phyloP scores from a whole-genome alignment of 441 rosid species.

The Gossypium lobatum region DNA sequence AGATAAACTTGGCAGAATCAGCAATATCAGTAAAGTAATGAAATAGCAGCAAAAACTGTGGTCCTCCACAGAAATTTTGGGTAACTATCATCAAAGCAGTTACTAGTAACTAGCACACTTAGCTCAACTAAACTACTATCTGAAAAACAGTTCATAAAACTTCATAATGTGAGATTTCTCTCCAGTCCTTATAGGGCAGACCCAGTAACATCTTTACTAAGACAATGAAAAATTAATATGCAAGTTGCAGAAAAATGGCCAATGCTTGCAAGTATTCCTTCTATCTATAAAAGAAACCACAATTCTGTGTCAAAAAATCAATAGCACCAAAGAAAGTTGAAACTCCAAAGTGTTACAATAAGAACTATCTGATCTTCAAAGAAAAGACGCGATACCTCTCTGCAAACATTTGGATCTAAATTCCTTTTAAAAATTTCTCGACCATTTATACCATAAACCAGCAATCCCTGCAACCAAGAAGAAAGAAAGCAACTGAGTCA shows the following conservation, averaged over 20 bases:
- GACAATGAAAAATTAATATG: not conserved
- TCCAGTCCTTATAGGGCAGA: not conserved
- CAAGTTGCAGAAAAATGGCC: not conserved
- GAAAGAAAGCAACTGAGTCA: not conserved
- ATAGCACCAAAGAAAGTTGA: not conserved
- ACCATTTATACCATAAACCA: slow-evolving; percentile 88
- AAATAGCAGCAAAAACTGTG: not conserved
- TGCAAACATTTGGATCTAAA: slow-evolving; percentile 67
- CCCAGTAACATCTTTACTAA: not conserved
- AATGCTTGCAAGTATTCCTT: not conserved
- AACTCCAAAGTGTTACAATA: not conserved
- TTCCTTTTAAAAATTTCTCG: slow-evolving; percentile 70
- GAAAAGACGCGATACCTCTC: slow-evolving; percentile 52
- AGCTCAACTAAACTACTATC: not conserved
- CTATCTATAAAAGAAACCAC: not conserved
- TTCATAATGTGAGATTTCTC: not conserved
- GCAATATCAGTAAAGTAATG: not conserved
- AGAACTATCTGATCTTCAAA: slow-evolving; percentile 6
- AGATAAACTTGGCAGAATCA: not conserved
- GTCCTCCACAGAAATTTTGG: not conserved
- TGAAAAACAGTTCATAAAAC: not conserved
- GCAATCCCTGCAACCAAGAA: slow-evolving; percentile 62
- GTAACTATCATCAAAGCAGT: not conserved
- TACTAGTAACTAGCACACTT: not conserved
- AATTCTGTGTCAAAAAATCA: not conserved